Percentiles rank a stretch among this genome's conserved stretches.
These are phyloP conservation scores for Gaertneriomyces semiglobifer DNA, from an alignment of 192 early-diverging fungal species.

Conservation along the genomic window DNA sequence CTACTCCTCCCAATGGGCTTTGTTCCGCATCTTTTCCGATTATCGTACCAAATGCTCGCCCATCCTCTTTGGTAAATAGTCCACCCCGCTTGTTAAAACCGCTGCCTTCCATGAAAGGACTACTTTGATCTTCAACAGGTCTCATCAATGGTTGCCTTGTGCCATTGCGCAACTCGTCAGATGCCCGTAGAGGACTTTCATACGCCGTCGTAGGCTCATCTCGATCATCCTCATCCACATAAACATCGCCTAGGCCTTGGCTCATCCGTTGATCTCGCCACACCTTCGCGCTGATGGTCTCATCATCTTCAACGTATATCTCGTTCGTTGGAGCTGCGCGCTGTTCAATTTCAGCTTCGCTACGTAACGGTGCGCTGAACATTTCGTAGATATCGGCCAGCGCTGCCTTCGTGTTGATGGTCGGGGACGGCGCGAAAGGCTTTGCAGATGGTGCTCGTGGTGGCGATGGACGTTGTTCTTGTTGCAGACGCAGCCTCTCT, in stretches of 20 bases:
- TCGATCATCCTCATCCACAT: constrained; percentile 30
- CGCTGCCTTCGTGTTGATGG: constrained; percentile 56
- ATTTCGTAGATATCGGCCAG: constrained; percentile 48
- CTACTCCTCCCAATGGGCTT: too few species aligned
- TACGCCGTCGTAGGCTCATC: constrained; percentile 6
- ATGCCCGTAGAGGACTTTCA: too few species aligned
- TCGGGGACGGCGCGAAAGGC: constrained; percentile 33
- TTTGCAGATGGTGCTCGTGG: too few species aligned
- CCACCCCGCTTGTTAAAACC: too few species aligned
- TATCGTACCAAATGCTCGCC: too few species aligned
- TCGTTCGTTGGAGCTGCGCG: constrained; percentile 15
- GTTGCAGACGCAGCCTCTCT: not conserved
- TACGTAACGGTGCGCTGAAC: constrained; percentile 38
- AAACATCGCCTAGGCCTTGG: constrained; percentile 27
- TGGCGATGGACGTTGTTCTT: not conserved
- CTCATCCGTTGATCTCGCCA: constrained; percentile 13
- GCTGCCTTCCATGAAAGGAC: not conserved
- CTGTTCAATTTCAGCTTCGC: not conserved
- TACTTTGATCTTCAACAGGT: not conserved
- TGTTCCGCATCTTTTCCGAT: too few species aligned
- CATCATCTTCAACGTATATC: constrained; percentile 46
- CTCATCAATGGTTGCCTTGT: not conserved
- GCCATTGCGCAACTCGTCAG: not conserved
- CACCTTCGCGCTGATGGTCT: constrained; percentile 50
- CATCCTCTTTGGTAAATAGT: too few species aligned